Evolutionary conservation across 129 eudicot genomes (phyloP).

Genomic region (Centella asiatica): DNA sequence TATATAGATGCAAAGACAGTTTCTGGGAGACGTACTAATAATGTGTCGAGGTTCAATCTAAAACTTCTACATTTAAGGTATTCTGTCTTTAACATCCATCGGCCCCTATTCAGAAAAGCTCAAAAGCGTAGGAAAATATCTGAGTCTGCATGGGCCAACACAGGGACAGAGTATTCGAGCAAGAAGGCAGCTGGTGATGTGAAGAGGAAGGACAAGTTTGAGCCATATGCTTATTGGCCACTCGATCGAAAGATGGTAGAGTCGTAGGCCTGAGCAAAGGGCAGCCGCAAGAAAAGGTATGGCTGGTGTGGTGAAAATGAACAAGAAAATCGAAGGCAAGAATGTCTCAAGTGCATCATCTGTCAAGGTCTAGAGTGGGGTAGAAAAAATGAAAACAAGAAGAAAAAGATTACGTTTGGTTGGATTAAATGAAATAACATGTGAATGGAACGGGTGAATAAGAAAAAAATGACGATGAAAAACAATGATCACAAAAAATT

Average conservation of each 20-base stretch:
- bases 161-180: constrained; percentile 84
- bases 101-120: constrained; percentile 35
- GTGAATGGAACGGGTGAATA: no score
- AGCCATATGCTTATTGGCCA: constrained; percentile 99
- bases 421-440: no score
- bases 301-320: constrained; percentile 73
- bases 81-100: no score
- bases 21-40: constrained; percentile 35
- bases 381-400: constrained; percentile 28
- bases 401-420: no score
- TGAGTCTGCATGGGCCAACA: constrained; percentile 71
- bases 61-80: constrained; percentile 50
- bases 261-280: constrained; percentile 86
- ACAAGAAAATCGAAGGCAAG: constrained; percentile 74
- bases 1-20: constrained; percentile 35
- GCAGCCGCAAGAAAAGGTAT: constrained; percentile 95
- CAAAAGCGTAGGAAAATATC: constrained; percentile 59
- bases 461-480: no score
- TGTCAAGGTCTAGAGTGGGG: constrained; percentile 36
- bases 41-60: constrained; percentile 29
- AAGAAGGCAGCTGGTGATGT: constrained; percentile 96
- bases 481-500: no score
- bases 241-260: constrained; percentile 94
- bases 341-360: constrained; percentile 62
- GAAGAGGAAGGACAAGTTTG: constrained; percentile 85